Conservation (phyloP, 345 rosid species). For the Eucalyptus guilfoylei region DNA sequence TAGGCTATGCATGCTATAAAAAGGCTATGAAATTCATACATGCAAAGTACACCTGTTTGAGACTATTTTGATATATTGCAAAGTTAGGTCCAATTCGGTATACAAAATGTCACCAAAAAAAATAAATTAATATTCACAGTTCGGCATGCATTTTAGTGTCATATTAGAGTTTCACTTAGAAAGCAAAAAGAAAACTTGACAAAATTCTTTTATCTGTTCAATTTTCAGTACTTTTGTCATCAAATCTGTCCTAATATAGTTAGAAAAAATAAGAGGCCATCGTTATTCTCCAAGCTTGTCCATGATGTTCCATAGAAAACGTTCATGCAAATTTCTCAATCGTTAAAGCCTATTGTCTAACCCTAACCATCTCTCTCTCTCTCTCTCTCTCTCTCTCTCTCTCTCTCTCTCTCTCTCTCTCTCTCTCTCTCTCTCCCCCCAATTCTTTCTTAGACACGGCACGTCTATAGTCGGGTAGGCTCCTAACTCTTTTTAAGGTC, state of each 20-base stretch:
- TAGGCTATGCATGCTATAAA: not conserved
- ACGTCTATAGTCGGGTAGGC: not conserved
- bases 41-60: not conserved
- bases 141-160: not conserved
- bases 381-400: not conserved
- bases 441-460: not conserved
- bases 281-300: not conserved
- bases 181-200: not conserved
- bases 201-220: no score
- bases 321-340: not conserved
- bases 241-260: not conserved
- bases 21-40: not conserved
- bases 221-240: not conserved
- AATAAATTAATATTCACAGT: not conserved
- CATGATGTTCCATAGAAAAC: not conserved
- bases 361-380: not conserved
- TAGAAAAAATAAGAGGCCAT: not conserved
- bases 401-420: not conserved
- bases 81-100: not conserved
- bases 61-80: no score
- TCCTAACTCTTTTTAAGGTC: not conserved
- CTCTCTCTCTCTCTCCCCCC: not conserved
- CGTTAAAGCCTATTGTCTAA: not conserved
- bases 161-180: not conserved
- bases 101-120: not conserved